These are phyloP conservation scores for Pythium dissotocum DNA, from an alignment of 352 stramenopile species.

Conservation along the genomic window DNA sequence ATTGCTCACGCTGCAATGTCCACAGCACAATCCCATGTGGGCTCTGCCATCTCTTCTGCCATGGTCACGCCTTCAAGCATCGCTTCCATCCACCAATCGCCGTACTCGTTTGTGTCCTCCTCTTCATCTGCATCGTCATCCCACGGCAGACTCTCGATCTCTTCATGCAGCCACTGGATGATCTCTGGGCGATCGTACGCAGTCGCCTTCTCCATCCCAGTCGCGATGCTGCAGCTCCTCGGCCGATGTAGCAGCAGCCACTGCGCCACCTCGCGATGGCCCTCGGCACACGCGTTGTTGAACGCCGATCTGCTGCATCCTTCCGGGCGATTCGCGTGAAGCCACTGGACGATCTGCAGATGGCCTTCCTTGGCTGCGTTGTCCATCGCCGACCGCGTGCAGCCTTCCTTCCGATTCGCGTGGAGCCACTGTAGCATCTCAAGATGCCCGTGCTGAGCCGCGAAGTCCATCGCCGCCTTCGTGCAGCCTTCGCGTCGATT, in stretches of 20 bases:
- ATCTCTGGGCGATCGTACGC: conserved; percentile 23
- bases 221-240: conserved; percentile 38
- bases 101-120: conserved; percentile 17
- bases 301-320: conserved; percentile 73
- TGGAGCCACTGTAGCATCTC: conserved; percentile 66
- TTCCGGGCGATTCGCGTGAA: conserved; percentile 54
- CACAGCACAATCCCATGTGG: background rate
- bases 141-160: conserved; percentile 24
- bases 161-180: conserved; percentile 34
- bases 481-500: conserved; percentile 62
- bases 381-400: conserved; percentile 54
- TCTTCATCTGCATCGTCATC: conserved; percentile 12
- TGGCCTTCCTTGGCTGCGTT: conserved; percentile 55
- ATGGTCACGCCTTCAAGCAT: conserved; percentile 26
- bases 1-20: background rate
- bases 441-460: conserved; percentile 56
- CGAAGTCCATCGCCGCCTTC: conserved; percentile 65
- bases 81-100: conserved; percentile 4
- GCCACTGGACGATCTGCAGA: conserved; percentile 48
- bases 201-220: conserved; percentile 41
- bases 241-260: conserved; percentile 55
- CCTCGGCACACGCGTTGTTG: conserved; percentile 54
- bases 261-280: conserved; percentile 51
- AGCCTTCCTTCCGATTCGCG: conserved; percentile 46
- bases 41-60: background rate